phyloP scores from a whole-genome alignment of 768 basidiomycete genomes.

The Leccinum rimulosum region DNA sequence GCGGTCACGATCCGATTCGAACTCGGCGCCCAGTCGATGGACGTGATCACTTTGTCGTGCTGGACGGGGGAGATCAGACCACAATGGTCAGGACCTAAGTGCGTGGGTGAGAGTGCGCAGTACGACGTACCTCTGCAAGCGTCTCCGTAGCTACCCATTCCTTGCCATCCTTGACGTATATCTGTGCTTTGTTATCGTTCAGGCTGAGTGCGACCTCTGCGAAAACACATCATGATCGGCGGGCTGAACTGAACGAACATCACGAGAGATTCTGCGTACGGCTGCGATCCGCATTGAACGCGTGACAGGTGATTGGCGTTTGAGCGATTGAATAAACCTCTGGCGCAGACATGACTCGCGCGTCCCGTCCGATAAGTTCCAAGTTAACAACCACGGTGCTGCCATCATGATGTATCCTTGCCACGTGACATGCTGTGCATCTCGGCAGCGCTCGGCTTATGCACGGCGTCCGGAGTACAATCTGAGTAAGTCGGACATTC shows the following conservation, averaged over 20 bases:
- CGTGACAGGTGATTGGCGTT: constrained; percentile 82
- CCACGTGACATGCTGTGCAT: constrained; percentile 6
- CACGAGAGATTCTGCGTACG: constrained; percentile 54
- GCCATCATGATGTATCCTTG: background rate
- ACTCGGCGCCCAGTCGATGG: constrained; percentile 97
- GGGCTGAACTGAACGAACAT: background rate
- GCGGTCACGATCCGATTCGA: constrained; percentile 98
- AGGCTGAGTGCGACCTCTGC: constrained; percentile 89
- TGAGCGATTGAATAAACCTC: constrained; percentile 79
- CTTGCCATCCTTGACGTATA: constrained; percentile 63
- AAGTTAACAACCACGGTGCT: background rate
- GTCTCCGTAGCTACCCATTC: constrained; percentile 75
- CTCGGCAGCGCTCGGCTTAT: too few relatives aligned
- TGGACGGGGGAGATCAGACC: constrained; percentile 33
- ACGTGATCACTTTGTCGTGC: constrained; percentile 98
- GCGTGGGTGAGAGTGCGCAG: background rate
- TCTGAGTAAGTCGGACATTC: too few relatives aligned
- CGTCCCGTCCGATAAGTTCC: background rate
- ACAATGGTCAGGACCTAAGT: background rate
- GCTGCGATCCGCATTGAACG: constrained; percentile 84
- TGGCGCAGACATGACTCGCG: constrained; percentile 56
- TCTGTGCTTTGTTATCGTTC: constrained; percentile 86
- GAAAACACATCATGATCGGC: constrained; percentile 6
- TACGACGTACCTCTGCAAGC: constrained; percentile 68
- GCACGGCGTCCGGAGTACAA: too few relatives aligned